Conservation (phyloP, 345 rosid species). For the Capsella bursapastoris region DNA sequence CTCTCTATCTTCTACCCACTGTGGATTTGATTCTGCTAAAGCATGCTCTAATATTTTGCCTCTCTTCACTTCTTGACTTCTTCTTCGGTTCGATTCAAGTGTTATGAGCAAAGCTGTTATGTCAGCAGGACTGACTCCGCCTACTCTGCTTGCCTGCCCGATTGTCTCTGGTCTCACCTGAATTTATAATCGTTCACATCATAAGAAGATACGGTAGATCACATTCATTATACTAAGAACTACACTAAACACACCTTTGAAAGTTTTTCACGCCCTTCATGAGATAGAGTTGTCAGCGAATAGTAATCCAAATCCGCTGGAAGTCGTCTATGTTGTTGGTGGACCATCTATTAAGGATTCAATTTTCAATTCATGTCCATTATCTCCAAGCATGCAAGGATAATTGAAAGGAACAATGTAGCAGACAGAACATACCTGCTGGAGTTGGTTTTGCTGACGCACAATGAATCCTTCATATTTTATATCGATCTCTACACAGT, state of each 20-base stretch:
- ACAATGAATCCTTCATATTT: constrained; percentile 93
- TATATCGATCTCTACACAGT: constrained; percentile 89
- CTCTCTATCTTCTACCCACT: constrained; percentile 24
- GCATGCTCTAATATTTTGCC: constrained; percentile 51
- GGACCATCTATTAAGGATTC: constrained; percentile 66
- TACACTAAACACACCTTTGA: constrained; percentile 72
- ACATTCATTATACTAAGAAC: constrained; percentile 14
- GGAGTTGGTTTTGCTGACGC: constrained; percentile 81
- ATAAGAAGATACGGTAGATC: constrained; percentile 1
- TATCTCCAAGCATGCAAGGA: not conserved
- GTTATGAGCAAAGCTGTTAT: constrained; percentile 83
- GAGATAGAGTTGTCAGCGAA: constrained; percentile 81
- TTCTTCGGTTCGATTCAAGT: constrained; percentile 81
- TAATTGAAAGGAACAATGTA: not conserved
- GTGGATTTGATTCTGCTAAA: constrained; percentile 43
- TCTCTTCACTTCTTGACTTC: constrained; percentile 62
- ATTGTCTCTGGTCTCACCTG: constrained; percentile 94
- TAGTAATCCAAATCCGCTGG: constrained; percentile 87
- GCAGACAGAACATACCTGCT: constrained; percentile 60
- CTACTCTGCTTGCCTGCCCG: constrained; percentile 95
- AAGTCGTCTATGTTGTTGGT: constrained; percentile 81
- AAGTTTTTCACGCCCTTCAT: constrained; percentile 93
- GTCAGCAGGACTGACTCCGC: constrained; percentile 97
- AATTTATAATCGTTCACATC: constrained; percentile 25
- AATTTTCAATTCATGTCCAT: not conserved